These are phyloP conservation scores for Stromatinia cepivora DNA, from an alignment of 2,329 filamentous ascomycete genomes.

Conservation along the genomic window DNA sequence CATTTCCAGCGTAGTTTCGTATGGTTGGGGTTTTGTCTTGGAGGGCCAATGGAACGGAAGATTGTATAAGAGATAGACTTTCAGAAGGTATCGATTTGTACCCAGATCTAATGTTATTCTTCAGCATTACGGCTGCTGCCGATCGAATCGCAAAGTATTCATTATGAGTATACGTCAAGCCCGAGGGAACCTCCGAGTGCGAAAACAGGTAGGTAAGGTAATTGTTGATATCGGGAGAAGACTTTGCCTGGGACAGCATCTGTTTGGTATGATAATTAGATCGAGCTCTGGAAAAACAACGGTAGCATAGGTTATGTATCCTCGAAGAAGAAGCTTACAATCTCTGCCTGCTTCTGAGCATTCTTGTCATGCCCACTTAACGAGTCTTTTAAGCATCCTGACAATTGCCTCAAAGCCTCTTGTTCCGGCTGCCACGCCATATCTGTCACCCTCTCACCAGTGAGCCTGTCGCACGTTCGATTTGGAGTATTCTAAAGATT, in stretches of 20 bases:
- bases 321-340: conserved; percentile 56
- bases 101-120: conserved; percentile 80
- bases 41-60: conserved; percentile 73
- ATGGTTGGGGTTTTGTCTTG: conserved; percentile 82
- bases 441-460: conserved; percentile 32
- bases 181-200: conserved; percentile 61
- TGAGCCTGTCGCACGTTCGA: conserved; percentile 28
- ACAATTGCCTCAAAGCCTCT: conserved; percentile 85
- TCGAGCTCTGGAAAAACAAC: not conserved
- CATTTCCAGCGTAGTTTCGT: conserved; percentile 84
- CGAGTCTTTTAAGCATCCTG: conserved; percentile 86
- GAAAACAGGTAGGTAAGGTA: conserved; percentile 92
- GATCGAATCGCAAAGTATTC: conserved; percentile 78
- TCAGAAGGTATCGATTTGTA: conserved; percentile 74
- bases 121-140: conserved; percentile 89
- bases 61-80: conserved; percentile 75
- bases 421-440: conserved; percentile 94
- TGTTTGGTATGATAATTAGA: conserved; percentile 44
- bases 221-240: conserved; percentile 92
- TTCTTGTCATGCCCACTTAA: conserved; percentile 78
- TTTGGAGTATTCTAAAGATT: conserved; percentile 29
- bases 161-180: conserved; percentile 57
- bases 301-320: not conserved
- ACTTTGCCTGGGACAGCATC: conserved; percentile 91
- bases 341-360: conserved; percentile 85